Evolutionary conservation across 2,329 filamentous ascomycete genomes (phyloP), one percentile per base, ranked within the genome.

Genomic region (Eutypa lata): DNA sequence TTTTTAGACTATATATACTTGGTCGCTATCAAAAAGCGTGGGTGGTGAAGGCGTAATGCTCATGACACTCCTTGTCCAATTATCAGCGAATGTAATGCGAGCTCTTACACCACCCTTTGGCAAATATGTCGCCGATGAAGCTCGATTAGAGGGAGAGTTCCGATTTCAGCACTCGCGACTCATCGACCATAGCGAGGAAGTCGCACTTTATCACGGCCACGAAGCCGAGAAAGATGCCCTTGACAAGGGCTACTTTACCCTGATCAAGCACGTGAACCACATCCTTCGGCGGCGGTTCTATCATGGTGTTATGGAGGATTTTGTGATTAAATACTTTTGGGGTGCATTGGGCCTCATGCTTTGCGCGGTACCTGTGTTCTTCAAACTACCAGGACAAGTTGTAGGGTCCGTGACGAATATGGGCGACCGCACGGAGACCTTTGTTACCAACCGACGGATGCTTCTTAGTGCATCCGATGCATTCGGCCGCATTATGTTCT

Each of bases 321-420:
- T 97, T 71, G 91, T 97, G 53, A 96, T 99, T 73, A 99, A 99
- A 72, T 99, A 99, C 70, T 94, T 97, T 73, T 99, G 94, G 94
- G 94, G 94, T 40, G 93, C 94, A 2, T 72, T 99, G 43, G 94
- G 94, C 1, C 80, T 99, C 58, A 72, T 96, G 58, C 84, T 99
- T 10, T 99, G 94, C 77, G 95, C 91, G 70, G 86, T 96, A 0
- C 94, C 94, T 0, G 93, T 97, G 2, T 99, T 99, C 71, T 89
- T 99, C 78, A 93, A 93, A 71, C 81, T 97, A 18, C 91, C 92
- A 0, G 89, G 89, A 1, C 79, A 86, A 58, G 68, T 80, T 43
- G 75, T 76, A 13, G 74, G 71, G 33, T 71, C 76, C 7, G 58
- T 68, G 46, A 65, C 79, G 62, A 87, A 76, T 66, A 89, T 89